These are phyloP conservation scores for Linnemannia hyalina DNA, from an alignment of 192 early-diverging fungal species.

Conservation along the genomic window DNA sequence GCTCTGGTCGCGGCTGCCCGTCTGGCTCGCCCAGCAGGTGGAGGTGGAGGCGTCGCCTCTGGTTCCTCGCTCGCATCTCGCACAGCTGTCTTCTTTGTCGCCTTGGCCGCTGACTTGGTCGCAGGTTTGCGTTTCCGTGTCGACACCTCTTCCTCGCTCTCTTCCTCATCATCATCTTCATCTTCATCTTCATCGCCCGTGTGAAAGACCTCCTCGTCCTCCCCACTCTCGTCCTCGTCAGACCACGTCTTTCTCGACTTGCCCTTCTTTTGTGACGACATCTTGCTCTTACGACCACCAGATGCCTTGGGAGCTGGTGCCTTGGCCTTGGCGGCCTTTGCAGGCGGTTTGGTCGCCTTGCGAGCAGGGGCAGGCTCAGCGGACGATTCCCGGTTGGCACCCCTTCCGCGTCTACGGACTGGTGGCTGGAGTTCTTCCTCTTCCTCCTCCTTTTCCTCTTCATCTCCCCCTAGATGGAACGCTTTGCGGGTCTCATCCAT, in stretches of 20 bases:
- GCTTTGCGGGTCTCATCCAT: background rate
- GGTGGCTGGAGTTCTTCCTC: too few species aligned
- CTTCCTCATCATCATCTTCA: background rate
- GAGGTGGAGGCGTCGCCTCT: background rate
- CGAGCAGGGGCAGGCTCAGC: background rate
- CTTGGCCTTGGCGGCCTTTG: conserved; percentile 2
- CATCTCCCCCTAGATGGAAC: background rate
- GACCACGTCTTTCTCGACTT: background rate
- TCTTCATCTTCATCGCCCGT: background rate
- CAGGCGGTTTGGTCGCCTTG: background rate
- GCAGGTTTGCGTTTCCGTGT: background rate
- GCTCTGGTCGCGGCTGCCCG: background rate
- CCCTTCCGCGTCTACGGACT: too few species aligned
- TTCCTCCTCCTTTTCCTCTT: too few species aligned
- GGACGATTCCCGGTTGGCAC: background rate
- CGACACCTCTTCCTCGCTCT: background rate
- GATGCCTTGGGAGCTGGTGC: background rate
- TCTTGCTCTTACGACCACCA: background rate
- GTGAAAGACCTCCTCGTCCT: conserved; percentile 16
- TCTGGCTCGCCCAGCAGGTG: background rate
- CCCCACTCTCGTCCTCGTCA: background rate
- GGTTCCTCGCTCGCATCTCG: background rate
- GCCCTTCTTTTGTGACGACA: background rate
- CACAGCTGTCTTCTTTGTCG: background rate
- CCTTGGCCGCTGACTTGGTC: background rate